Evolutionary conservation across 2,329 filamentous ascomycete genomes (phyloP).

Genomic region (Fusarium fujikuroi): DNA sequence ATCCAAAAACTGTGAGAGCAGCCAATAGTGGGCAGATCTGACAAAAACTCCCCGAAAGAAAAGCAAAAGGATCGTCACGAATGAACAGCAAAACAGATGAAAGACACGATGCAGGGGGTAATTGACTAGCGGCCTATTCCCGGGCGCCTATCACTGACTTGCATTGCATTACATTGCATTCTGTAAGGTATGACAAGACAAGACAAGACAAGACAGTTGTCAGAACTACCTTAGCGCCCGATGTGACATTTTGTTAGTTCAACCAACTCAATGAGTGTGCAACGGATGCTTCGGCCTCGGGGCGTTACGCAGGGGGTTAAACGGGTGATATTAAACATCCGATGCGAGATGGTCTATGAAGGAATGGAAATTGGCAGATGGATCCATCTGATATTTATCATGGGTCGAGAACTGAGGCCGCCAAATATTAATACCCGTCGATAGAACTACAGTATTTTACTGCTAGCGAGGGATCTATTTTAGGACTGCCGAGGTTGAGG

Average conservation of each 20-base stretch:
- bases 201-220: not conserved
- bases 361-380: slow-evolving; percentile 13
- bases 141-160: not conserved
- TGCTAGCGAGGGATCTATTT: not conserved
- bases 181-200: not conserved
- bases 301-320: not conserved
- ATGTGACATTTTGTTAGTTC: slow-evolving; percentile 6
- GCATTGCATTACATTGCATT: not conserved
- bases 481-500: not conserved
- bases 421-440: not conserved
- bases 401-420: slow-evolving; percentile 14
- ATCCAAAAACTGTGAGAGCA: not conserved
- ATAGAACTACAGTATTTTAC: not conserved
- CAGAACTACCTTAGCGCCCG: not conserved
- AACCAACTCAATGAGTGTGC: not conserved
- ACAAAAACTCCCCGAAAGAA: not conserved
- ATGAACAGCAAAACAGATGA: not conserved
- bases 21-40: not conserved
- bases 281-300: slow-evolving; percentile 4
- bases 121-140: not conserved
- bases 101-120: slow-evolving; percentile 1
- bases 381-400: slow-evolving; percentile 5
- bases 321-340: slow-evolving; percentile 4
- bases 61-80: slow-evolving; percentile 1
- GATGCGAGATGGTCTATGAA: slow-evolving; percentile 2